A percentile compares a stretch with the other conserved stretches of the same genome.
These are phyloP conservation scores for Colletotrichum falcatum DNA, from an alignment of 2,329 filamentous ascomycete genomes.

Conservation along the genomic window DNA sequence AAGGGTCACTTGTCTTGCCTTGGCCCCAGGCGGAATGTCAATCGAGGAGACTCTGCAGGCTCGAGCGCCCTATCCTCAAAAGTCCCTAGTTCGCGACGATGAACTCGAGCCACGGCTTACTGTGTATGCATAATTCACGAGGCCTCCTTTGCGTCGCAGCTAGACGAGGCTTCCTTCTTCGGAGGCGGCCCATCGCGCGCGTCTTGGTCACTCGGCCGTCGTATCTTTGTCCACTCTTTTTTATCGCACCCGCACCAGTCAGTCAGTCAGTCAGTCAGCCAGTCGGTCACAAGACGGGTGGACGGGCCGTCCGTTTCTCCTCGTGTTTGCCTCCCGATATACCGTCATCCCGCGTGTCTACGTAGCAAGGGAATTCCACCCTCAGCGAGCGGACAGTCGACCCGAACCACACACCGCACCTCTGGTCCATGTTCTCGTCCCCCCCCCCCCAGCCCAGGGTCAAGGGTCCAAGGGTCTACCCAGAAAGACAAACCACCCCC, in stretches of 20 bases:
- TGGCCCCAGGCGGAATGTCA: neutral
- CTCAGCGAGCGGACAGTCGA: too few relatives aligned
- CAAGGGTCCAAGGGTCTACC: constrained; percentile 33
- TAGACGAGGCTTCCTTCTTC: constrained; percentile 3
- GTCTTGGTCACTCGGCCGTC: constrained; percentile 9
- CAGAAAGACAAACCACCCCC: neutral
- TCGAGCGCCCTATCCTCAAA: neutral
- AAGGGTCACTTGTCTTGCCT: constrained; percentile 2
- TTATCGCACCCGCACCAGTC: neutral
- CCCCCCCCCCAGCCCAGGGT: too few relatives aligned
- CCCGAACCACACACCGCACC: constrained; percentile 1
- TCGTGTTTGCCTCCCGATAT: neutral
- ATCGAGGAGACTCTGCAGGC: neutral
- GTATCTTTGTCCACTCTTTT: constrained; percentile 2
- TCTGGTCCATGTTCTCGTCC: neutral
- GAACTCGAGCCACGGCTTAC: neutral
- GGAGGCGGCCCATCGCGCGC: neutral
- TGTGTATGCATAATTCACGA: neutral
- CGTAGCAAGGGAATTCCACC: constrained; percentile 1
- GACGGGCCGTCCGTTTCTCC: constrained; percentile 6
- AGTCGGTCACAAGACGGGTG: neutral
- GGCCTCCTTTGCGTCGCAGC: neutral
- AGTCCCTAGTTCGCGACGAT: neutral
- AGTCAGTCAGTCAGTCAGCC: neutral
- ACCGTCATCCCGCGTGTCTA: neutral